Conservation (phyloP, 257 asterid genomes). For the Leptodermis oblonga region DNA sequence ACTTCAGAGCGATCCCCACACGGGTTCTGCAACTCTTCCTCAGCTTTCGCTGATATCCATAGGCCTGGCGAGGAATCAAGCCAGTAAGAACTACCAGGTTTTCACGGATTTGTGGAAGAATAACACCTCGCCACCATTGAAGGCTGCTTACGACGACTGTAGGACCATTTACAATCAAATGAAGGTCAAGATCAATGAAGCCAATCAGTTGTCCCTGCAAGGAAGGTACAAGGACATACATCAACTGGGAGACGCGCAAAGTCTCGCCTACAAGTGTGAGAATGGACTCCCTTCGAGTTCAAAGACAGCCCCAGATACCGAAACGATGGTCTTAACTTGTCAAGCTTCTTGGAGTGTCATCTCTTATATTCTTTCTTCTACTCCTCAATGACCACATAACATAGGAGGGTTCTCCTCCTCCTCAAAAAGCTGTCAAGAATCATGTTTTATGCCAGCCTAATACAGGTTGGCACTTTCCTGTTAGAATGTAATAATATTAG, state of each 20-base stretch:
- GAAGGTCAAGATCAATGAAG: conserved; percentile 5
- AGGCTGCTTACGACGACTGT: conserved; percentile 14
- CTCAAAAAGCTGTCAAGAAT: too few species aligned
- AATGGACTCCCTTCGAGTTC: conserved; percentile 14
- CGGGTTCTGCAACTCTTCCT: conserved; percentile 11
- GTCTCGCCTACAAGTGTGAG: conserved; percentile 18
- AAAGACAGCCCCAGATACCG: background rate
- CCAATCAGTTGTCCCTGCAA: conserved; percentile 6
- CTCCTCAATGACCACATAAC: conserved; percentile 2
- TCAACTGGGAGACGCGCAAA: conserved; percentile 17
- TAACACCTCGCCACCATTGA: background rate
- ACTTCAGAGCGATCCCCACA: conserved; percentile 5
- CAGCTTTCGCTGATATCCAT: conserved; percentile 20
- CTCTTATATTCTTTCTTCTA: background rate
- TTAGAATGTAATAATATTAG: background rate
- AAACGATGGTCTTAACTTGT: conserved; percentile 17
- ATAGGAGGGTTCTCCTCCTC: too few species aligned
- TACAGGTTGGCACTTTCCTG: background rate
- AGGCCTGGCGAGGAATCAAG: conserved; percentile 14
- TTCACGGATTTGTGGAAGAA: background rate
- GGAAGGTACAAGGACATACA: conserved; percentile 12
- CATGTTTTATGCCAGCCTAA: background rate
- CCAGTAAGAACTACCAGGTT: background rate
- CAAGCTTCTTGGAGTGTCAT: conserved; percentile 20
- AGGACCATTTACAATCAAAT: conserved; percentile 7